Evolutionary conservation across 176 grass and related monocot species (phyloP).

Genomic region (Musa itinerans): DNA sequence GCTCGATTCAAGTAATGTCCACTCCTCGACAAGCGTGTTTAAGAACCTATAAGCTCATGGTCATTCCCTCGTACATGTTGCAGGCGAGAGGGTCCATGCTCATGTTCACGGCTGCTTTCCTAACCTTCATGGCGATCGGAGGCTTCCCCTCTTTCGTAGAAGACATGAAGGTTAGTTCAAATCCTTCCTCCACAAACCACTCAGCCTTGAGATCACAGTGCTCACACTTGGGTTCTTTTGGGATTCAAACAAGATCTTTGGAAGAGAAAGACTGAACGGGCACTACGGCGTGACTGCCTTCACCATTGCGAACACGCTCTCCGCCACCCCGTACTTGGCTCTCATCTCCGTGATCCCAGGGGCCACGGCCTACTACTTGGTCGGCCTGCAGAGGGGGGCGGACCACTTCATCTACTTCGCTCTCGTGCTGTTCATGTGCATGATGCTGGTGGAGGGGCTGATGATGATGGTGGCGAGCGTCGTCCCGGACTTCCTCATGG

Average conservation of each 20-base stretch:
- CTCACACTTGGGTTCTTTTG: too few species aligned
- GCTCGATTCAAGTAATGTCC: conserved; percentile 52
- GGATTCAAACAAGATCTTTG: conserved; percentile 35
- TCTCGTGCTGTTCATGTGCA: conserved; percentile 55
- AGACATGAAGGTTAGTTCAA: conserved; percentile 72
- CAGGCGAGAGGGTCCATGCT: conserved; percentile 86
- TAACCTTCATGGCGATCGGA: conserved; percentile 94
- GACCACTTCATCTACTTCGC: conserved; percentile 82
- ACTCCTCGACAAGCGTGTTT: neutral
- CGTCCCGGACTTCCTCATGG: conserved; percentile 89
- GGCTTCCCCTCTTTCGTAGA: conserved; percentile 93
- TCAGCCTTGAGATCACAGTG: too few species aligned
- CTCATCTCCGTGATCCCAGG: conserved; percentile 71
- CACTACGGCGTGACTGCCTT: conserved; percentile 80
- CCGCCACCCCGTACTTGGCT: conserved; percentile 57
- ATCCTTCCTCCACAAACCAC: too few species aligned
- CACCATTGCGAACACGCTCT: conserved; percentile 66
- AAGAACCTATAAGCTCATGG: neutral
- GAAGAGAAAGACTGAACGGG: conserved; percentile 78
- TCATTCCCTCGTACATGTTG: neutral
- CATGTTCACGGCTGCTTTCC: conserved; percentile 59
- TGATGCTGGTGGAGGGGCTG: conserved; percentile 78
- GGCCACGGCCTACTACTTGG: conserved; percentile 72
- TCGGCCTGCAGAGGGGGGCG: conserved; percentile 40
- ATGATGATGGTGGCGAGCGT: conserved; percentile 88